Percentiles rank a stretch among this genome's conserved stretches.
Conservation (phyloP, 2,329 filamentous ascomycete genomes). For the Ilyonectria sp. region DNA sequence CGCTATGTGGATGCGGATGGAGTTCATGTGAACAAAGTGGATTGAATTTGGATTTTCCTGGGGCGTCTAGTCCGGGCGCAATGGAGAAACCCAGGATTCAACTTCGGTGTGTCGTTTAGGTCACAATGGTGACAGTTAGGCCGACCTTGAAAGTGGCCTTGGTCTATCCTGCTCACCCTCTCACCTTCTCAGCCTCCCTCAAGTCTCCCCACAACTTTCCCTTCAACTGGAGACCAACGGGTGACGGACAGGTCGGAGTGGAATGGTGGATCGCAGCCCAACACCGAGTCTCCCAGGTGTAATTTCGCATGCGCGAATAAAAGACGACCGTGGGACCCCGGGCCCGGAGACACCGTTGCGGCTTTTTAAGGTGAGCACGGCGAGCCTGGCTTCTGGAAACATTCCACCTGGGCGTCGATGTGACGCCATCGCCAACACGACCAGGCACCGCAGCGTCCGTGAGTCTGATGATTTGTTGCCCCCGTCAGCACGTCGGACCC, state of each 20-base stretch:
- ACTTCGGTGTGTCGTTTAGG: conserved; percentile 13
- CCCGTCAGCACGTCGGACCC: conserved; percentile 25
- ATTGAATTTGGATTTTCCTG: conserved; percentile 15
- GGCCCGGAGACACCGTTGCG: conserved; percentile 40
- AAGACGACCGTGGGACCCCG: conserved; percentile 18
- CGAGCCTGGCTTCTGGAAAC: conserved; percentile 39
- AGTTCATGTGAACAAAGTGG: conserved; percentile 1
- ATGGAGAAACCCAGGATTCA: conserved; percentile 8
- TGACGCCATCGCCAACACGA: conserved; percentile 40
- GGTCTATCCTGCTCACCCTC: neutral
- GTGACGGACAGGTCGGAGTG: conserved; percentile 13
- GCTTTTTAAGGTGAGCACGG: conserved; percentile 41
- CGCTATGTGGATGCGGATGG: neutral
- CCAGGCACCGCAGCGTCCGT: conserved; percentile 31
- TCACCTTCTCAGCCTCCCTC: conserved; percentile 10
- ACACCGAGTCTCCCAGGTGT: conserved; percentile 13
- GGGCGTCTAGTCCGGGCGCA: neutral
- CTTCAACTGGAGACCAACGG: conserved; percentile 25
- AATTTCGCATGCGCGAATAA: conserved; percentile 41
- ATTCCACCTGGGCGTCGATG: conserved; percentile 38
- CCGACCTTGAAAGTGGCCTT: conserved; percentile 13
- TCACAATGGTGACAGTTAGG: neutral
- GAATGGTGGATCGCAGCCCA: conserved; percentile 18
- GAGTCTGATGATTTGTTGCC: conserved; percentile 41
- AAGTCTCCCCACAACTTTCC: conserved; percentile 21